A percentile compares a stretch with the other conserved stretches of the same genome.
Conservation (phyloP, 2,329 filamentous ascomycete genomes). For the Cladobotryum protrusum region DNA sequence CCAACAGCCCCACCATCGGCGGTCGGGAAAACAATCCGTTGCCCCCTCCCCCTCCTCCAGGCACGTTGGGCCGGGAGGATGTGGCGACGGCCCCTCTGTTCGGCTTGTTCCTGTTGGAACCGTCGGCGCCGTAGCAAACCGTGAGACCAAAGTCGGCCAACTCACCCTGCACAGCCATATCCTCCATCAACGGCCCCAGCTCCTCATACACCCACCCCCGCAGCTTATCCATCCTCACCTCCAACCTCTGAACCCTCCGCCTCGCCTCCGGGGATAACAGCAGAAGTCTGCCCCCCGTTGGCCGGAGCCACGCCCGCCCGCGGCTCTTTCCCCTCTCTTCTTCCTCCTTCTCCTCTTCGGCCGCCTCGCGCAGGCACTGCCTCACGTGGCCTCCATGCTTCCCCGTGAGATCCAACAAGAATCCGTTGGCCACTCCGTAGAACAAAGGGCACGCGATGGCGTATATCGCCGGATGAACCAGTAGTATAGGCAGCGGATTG, state of each 20-base stretch:
- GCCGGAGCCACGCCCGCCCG: conserved; percentile 2
- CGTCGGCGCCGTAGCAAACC: conserved; percentile 5
- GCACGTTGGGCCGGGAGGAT: too few relatives aligned
- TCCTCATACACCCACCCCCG: conserved; percentile 26
- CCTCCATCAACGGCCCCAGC: conserved; percentile 24
- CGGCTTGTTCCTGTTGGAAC: not conserved
- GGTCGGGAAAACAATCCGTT: conserved; percentile 20
- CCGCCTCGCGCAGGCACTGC: conserved; percentile 17
- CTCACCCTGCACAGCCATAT: conserved; percentile 27
- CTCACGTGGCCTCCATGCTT: conserved; percentile 23
- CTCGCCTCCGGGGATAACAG: conserved; percentile 19
- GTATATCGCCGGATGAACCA: conserved; percentile 28
- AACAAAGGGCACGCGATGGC: conserved; percentile 26
- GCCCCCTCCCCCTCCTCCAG: too few relatives aligned
- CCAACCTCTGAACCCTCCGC: conserved; percentile 22
- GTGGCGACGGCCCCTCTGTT: conserved; percentile 10
- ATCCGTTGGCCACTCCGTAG: conserved; percentile 25
- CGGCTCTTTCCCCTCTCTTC: conserved; percentile 2
- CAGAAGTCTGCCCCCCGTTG: conserved; percentile 8
- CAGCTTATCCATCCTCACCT: conserved; percentile 24
- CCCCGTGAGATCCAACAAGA: conserved; percentile 24
- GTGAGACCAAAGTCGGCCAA: conserved; percentile 20
- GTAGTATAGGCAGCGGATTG: conserved; percentile 24
- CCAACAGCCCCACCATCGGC: conserved; percentile 30
- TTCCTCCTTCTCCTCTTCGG: conserved; percentile 14